Evolutionary conservation across 768 basidiomycete genomes (phyloP).

Genomic region (Boletus insuetus): DNA sequence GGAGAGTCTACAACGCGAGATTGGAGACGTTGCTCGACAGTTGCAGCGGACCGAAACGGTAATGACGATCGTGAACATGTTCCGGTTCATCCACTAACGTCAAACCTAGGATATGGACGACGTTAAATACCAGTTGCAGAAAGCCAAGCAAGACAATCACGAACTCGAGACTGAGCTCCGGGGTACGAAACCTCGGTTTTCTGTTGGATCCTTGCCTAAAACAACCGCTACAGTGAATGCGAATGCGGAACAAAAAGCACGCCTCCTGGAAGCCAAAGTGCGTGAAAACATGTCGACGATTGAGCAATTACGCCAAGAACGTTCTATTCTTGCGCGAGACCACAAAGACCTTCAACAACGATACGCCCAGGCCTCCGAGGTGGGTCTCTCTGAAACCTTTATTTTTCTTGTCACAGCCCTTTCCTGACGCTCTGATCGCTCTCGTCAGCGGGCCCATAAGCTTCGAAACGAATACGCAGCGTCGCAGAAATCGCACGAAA

Average conservation of each 20-base stretch:
- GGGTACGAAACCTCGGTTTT: slow-evolving; percentile 40
- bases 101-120: slow-evolving; percentile 73
- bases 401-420: not conserved
- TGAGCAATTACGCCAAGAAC: slow-evolving; percentile 74
- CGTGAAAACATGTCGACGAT: slow-evolving; percentile 68
- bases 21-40: slow-evolving; percentile 58
- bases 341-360: slow-evolving; percentile 72
- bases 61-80: slow-evolving; percentile 3
- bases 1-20: slow-evolving; percentile 58
- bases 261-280: slow-evolving; percentile 63
- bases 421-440: not conserved
- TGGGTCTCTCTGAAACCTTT: slow-evolving; percentile 27
- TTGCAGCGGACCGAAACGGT: slow-evolving; percentile 72
- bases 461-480: slow-evolving; percentile 59
- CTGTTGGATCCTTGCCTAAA: not conserved
- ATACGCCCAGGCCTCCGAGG: slow-evolving; percentile 66
- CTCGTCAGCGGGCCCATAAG: slow-evolving; percentile 52
- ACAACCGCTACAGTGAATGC: slow-evolving; percentile 45
- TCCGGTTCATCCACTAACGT: slow-evolving; percentile 1
- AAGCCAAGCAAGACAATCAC: slow-evolving; percentile 69
- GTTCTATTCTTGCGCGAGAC: slow-evolving; percentile 62
- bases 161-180: slow-evolving; percentile 72
- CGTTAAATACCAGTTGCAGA: slow-evolving; percentile 64
- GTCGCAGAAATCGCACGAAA: slow-evolving; percentile 66
- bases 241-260: slow-evolving; percentile 71